Evolutionary conservation across 345 rosid genomes (phyloP), one percentile per base, ranked within the genome.

Genomic region (Pistacia vera): DNA sequence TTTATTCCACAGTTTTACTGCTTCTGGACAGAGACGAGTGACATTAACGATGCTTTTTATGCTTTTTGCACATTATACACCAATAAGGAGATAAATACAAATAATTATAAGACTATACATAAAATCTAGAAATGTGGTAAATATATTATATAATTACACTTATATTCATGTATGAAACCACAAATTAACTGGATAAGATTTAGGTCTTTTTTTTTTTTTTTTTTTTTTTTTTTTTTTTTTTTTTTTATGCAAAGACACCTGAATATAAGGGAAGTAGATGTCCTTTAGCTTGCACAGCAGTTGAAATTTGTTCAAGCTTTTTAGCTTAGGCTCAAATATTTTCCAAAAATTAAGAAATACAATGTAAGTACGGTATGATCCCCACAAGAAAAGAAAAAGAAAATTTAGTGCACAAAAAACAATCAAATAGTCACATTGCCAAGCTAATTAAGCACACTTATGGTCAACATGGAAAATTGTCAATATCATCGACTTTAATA

Each of bases 241-340:
- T 41, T 17, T 20, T 74, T 64, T 20, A 22, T 51, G 51, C 13
- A 48, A 51, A 52, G 67, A 61, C 72, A 91, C 97, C 95, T 91
- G 93, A 81, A 93, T 85, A 74, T 89, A 93, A 12, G 97, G 93
- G 77, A 93, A 93, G 77, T 93, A 93, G 57, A 91, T 88, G 83
- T 93, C 97, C 90, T 91, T 93, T 73, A 93, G 86, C 82, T 71
- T 89, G 86, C 95, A 91, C 74, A 73, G 82, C 75, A 90, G 91
- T 75, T 87, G 86, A 72, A 36, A 75, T 75, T 69, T 13, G 59
- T 87, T 85, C 52, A 83, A 56, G 49, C 65, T 66, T 77, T 78
- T 85, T n/a, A 72, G 68, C 74, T 79, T 84, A 46, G 87, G 88
- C 76, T 83, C 86, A 38, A 79, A 83, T 77, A 61, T 49, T 66